Evolutionary conservation across 768 basidiomycete genomes (phyloP).

Genomic region (Tricholoma bakamatsutake): DNA sequence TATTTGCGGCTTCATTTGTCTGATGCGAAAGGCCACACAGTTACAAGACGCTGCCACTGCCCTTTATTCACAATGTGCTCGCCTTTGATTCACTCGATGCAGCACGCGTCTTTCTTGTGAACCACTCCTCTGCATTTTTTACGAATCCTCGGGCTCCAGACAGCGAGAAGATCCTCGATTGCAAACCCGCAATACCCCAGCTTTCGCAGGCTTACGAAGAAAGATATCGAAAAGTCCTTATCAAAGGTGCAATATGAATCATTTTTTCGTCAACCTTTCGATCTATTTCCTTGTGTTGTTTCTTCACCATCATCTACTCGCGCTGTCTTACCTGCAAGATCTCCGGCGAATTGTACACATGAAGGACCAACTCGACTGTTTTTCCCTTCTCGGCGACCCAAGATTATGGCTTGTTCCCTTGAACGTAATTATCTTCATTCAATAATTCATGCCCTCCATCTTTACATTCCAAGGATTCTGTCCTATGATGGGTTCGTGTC

Average conservation of each 20-base stretch:
- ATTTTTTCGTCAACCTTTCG: conserved; percentile 9
- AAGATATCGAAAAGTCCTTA: conserved; percentile 81
- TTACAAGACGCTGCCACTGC: conserved; percentile 73
- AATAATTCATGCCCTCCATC: neutral
- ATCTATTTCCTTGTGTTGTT: conserved; percentile 14
- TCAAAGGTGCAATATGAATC: conserved; percentile 85
- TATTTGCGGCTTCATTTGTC: neutral
- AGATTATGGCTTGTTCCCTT: neutral
- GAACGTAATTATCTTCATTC: conserved; percentile 2
- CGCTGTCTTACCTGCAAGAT: conserved; percentile 2
- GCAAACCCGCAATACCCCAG: conserved; percentile 51
- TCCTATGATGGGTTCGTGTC: neutral
- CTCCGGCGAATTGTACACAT: neutral
- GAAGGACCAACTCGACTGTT: neutral
- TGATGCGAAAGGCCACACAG: conserved; percentile 35
- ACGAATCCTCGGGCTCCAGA: conserved; percentile 59
- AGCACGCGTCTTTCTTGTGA: conserved; percentile 61
- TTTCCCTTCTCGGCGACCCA: neutral
- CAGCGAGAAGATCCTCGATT: conserved; percentile 62
- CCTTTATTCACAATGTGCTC: conserved; percentile 75
- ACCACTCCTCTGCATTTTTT: conserved; percentile 65
- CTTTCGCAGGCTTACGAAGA: conserved; percentile 66
- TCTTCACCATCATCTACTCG: conserved; percentile 15
- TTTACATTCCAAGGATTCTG: neutral
- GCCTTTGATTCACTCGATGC: conserved; percentile 69